Percentiles rank a stretch among this genome's conserved stretches.
Conservation (phyloP, 768 basidiomycete genomes). For the Nevesoporus exiguus region DNA sequence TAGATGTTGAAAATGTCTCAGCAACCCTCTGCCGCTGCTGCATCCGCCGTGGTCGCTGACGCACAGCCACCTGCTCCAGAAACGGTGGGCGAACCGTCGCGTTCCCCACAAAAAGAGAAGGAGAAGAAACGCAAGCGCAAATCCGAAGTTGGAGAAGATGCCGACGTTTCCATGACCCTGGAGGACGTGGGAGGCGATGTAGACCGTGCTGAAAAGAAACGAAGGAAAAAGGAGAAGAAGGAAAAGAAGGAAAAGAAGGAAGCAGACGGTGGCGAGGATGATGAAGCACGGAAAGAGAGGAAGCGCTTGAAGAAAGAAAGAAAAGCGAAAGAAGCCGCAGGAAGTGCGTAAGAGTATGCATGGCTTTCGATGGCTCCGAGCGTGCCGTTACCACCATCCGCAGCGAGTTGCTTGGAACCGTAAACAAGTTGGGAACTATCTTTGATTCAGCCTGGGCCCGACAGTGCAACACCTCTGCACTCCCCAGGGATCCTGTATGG, state of each 20-base stretch:
- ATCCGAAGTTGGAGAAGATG: conserved; percentile 48
- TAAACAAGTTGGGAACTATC: conserved; percentile 9
- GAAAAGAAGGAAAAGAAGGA: conserved; percentile 60
- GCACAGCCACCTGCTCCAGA: conserved; percentile 28
- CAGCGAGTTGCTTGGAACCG: neutral
- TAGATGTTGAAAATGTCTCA: conserved; percentile 19
- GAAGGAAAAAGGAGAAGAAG: conserved; percentile 48
- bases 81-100: conserved; percentile 32
- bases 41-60: conserved; percentile 20
- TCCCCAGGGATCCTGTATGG: neutral
- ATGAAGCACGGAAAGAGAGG: conserved; percentile 57
- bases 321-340: conserved; percentile 48
- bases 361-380: neutral
- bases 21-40: conserved; percentile 39
- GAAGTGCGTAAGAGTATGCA: conserved; percentile 10
- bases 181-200: conserved; percentile 39
- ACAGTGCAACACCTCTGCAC: conserved; percentile 7
- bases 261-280: conserved; percentile 44
- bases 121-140: conserved; percentile 88
- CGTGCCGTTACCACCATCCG: neutral
- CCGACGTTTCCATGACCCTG: conserved; percentile 40
- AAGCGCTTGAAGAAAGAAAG: conserved; percentile 70
- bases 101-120: conserved; percentile 45
- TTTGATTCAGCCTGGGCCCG: conserved; percentile 7
- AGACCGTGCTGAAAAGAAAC: conserved; percentile 54